Base-by-base conservation (phyloP, 176 grass and related monocot species). In the Calamus simplicifolius region DNA sequence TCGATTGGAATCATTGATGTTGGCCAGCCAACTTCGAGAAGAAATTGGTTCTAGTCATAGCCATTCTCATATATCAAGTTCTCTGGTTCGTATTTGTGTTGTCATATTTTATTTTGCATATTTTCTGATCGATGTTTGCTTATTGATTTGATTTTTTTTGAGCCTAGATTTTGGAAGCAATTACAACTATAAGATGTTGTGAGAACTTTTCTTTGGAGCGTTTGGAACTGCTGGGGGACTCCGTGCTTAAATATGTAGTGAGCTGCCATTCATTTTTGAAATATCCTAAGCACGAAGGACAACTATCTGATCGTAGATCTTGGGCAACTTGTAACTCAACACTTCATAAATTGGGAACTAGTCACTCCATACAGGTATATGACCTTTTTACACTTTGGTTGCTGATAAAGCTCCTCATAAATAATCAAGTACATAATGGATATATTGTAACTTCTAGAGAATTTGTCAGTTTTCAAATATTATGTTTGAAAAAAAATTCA, bases 141-240 rank as follows among this genome's bases (percentile, higher is more conserved):
- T 15, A 58, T 16, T 58, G 14, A 5, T 58, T 25, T 16, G 14
- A 27, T 27, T 58, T 25, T 58, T 58, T 14, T 58, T 58, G 5
- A 29, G 23, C 26, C 5, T 58, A 58, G 56, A 58, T 58, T 16
- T 58, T 58, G 23, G 56, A 58, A 58, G 56, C 56, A 58, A 58
- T 58, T 58, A 58, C 56, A 27, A 58, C 56, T 16, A 5, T 27
- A 27, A 58, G 56, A 58, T 58, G 56, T 27, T 29, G 56, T 58
- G 56, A 58, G 25, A 58, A 27, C 16, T 58, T 58, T 25, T 58
- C 56, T 58, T 27, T 58, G 56, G 56, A 58, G 56, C 56, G 56
- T 16, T 27, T 58, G 56, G 56, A 58, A 58, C 56, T 58, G 25
- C 16, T 58, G 25, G 56, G 56, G 13, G 56, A 58, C 25, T 58